phyloP scores from a whole-genome alignment of 108 stramenopile species.

The Heterococcus sp. region DNA sequence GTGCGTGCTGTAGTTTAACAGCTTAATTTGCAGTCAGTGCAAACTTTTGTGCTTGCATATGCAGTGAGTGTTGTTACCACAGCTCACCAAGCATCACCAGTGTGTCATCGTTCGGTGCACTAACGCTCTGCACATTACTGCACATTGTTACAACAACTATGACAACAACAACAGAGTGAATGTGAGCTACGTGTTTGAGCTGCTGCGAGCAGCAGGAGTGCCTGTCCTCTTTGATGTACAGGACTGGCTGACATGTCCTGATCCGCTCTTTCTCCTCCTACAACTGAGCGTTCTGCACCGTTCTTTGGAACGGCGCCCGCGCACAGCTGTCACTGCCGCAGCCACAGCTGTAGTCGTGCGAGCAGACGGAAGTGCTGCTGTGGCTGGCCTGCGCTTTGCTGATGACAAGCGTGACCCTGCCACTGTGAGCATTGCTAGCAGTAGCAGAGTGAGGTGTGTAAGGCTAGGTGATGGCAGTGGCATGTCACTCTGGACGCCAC shows the following conservation, averaged over 20 bases:
- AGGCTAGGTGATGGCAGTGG: neutral
- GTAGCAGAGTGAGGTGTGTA: neutral
- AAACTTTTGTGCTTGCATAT: too few species aligned
- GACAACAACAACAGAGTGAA: too few species aligned
- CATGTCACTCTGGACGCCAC: neutral
- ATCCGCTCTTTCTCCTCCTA: constrained; percentile 15
- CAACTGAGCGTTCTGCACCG: constrained; percentile 14
- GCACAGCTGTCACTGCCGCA: neutral
- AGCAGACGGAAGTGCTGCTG: neutral
- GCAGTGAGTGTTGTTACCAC: too few species aligned
- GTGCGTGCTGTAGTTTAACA: too few species aligned
- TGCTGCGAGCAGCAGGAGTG: neutral
- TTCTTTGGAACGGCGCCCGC: neutral
- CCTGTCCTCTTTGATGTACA: constrained; percentile 1
- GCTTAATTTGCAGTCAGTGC: too few species aligned
- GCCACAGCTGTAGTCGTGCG: neutral
- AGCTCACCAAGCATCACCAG: too few species aligned
- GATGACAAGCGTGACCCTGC: neutral
- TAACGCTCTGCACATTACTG: too few species aligned
- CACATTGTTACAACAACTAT: too few species aligned
- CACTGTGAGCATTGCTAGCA: neutral
- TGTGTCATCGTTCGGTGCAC: too few species aligned
- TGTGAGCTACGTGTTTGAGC: constrained; percentile 3
- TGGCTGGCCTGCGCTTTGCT: neutral
- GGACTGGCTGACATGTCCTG: constrained; percentile 25